Conservation (phyloP, 1,139 yeast species). For the Diutina neorugosa region DNA sequence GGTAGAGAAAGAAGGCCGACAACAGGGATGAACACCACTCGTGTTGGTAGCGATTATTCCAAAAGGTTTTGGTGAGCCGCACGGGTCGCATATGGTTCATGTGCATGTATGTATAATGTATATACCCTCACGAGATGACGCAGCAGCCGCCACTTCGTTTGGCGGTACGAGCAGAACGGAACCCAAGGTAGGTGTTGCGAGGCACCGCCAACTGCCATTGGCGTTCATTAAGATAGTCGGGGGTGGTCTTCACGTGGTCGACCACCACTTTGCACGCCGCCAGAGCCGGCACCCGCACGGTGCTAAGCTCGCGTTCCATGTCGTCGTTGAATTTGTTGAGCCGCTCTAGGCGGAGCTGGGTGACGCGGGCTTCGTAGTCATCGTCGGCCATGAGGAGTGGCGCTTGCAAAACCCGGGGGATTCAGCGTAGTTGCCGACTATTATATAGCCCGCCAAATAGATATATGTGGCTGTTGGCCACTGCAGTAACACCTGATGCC, state of each 20-base stretch:
- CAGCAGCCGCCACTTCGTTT: neutral
- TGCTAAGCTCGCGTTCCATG: neutral
- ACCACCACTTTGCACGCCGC: neutral
- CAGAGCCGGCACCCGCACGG: neutral
- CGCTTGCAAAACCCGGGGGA: no score
- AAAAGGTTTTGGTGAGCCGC: no score
- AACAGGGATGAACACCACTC: neutral
- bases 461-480: no score
- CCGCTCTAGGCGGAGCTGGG: neutral
- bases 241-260: neutral
- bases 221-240: neutral
- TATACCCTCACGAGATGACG: neutral
- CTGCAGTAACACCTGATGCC: neutral
- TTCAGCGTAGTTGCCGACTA: no score
- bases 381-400: neutral
- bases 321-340: slow-evolving; percentile 1
- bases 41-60: no score
- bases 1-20: slow-evolving; percentile 26
- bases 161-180: neutral
- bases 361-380: neutral
- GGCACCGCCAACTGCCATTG: neutral
- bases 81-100: no score
- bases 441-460: no score
- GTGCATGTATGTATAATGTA: neutral
- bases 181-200: neutral